These are phyloP conservation scores for Alternaria gaisen DNA, from an alignment of 2,329 filamentous ascomycete genomes.

Conservation along the genomic window DNA sequence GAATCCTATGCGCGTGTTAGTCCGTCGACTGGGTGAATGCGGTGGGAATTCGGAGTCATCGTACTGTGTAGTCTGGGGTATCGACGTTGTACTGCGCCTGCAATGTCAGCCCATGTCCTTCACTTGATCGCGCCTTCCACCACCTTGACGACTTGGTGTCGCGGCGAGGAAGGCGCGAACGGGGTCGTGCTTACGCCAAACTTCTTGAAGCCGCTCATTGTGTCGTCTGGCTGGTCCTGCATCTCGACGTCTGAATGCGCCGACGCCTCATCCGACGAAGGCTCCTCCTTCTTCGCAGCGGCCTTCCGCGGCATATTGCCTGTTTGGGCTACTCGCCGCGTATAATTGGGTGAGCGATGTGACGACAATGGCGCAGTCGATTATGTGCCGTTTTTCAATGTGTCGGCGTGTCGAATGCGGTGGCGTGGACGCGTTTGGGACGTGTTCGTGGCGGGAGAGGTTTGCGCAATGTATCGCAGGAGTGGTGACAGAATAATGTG, in stretches of 20 bases:
- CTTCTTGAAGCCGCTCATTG: constrained; percentile 47
- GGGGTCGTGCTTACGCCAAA: constrained; percentile 40
- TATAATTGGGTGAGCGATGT: constrained; percentile 14
- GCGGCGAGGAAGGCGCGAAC: constrained; percentile 14
- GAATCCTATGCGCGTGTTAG: constrained; percentile 62
- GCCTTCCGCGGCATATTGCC: constrained; percentile 53
- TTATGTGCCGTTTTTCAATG: neutral
- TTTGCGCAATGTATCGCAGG: constrained; percentile 7
- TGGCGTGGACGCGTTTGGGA: constrained; percentile 12
- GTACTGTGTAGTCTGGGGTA: constrained; percentile 69
- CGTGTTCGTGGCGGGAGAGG: constrained; percentile 4
- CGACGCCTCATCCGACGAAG: constrained; percentile 50
- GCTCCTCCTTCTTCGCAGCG: constrained; percentile 46
- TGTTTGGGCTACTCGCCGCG: constrained; percentile 46
- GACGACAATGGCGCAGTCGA: neutral
- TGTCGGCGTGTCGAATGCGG: neutral
- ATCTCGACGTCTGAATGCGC: constrained; percentile 51
- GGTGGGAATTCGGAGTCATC: neutral
- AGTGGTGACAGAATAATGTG: constrained; percentile 18
- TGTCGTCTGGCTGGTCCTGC: constrained; percentile 46
- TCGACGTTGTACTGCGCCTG: constrained; percentile 60
- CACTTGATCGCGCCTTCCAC: constrained; percentile 8
- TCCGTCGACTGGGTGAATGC: constrained; percentile 9
- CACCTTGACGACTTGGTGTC: neutral
- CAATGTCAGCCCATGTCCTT: constrained; percentile 36